phyloP scores from a whole-genome alignment of 2,329 filamentous ascomycete species.

The Fusarium marasasianum region DNA sequence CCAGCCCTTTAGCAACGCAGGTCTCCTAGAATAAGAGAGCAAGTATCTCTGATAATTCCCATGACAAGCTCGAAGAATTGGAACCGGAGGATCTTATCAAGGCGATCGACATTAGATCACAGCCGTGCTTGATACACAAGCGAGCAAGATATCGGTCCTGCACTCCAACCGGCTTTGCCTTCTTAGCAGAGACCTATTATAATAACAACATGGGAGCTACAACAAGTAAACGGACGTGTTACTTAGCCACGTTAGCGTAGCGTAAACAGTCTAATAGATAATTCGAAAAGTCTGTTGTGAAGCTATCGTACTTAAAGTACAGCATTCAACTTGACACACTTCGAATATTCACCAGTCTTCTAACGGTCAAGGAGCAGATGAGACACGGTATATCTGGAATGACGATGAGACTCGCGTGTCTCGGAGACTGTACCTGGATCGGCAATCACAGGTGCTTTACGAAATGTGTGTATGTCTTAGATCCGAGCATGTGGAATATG shows the following conservation, averaged over 20 bases:
- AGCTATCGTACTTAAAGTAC: neutral
- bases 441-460: neutral
- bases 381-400: constrained; percentile 11
- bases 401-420: constrained; percentile 26
- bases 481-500: neutral
- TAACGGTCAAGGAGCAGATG: constrained; percentile 3
- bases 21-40: neutral
- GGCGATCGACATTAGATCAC: neutral
- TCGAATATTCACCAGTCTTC: neutral
- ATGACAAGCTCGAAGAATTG: neutral
- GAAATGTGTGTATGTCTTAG: constrained; percentile 1
- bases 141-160: neutral
- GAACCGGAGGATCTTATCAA: neutral
- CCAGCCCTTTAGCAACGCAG: neutral
- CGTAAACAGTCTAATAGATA: neutral
- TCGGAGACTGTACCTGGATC: neutral
- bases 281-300: neutral
- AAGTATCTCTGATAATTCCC: neutral
- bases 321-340: neutral
- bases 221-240: neutral
- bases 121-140: neutral
- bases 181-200: neutral
- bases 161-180: neutral
- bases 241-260: neutral
- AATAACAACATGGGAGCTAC: neutral